Conservation (phyloP, 306 rosid genomes). For the Urtica urens region DNA sequence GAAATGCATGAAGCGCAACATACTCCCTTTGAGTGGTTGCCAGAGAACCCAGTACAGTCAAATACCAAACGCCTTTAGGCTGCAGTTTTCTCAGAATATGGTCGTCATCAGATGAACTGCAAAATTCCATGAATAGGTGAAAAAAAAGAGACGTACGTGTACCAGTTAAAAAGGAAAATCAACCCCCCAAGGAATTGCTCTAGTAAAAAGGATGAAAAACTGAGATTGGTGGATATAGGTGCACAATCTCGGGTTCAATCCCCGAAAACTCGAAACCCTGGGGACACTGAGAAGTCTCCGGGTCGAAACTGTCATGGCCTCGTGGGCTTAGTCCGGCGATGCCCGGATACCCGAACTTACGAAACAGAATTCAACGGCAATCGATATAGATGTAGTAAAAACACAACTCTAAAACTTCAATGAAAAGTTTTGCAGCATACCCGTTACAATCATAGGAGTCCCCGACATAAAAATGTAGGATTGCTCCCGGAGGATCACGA, state of each 20-base stretch:
- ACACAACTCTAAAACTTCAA: too few relatives aligned
- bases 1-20: conserved; percentile 92
- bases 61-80: conserved; percentile 67
- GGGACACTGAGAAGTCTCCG: too few relatives aligned
- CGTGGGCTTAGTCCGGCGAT: too few relatives aligned
- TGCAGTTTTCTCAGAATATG: conserved; percentile 76
- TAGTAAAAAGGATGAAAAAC: too few relatives aligned
- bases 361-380: too few relatives aligned
- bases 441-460: conserved; percentile 67
- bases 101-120: conserved; percentile 60
- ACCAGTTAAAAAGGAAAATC: conserved; percentile 3
- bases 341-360: not conserved
- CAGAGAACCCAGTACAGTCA: conserved; percentile 92
- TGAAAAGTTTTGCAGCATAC: conserved; percentile 21
- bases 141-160: not conserved
- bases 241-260: too few relatives aligned
- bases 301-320: too few relatives aligned
- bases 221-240: too few relatives aligned
- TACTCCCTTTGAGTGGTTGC: conserved; percentile 98
- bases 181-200: not conserved
- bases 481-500: conserved; percentile 92
- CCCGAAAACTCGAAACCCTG: too few relatives aligned
- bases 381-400: too few relatives aligned
- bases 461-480: conserved; percentile 89
- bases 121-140: conserved; percentile 12